Evolutionary conservation across 352 stramenopile species (phyloP), one percentile per base, ranked within the genome.

Genomic region (Globisporangium lucens): DNA sequence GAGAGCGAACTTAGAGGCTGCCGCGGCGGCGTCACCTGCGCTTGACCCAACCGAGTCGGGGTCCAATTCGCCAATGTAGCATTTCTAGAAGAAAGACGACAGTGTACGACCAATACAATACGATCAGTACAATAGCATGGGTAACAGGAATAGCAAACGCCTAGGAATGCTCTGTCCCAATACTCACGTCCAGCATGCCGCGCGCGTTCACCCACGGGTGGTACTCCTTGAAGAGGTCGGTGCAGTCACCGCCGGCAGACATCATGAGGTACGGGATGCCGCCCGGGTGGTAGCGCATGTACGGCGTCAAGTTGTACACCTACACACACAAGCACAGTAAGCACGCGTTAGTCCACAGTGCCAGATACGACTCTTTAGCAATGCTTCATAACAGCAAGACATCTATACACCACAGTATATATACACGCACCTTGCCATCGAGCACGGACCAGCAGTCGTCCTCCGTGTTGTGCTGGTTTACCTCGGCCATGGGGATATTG

Each of bases 201-300:
- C 96, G 87, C 59, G 80, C 85, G 71, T 98, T 99, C 22, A 99
- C 92, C 94, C 96, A 99, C 24, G 79, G 73, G 75, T 99, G 97
- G 74, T 98, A 97, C 73, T 99, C 98, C 67, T 99, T 97, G 78
- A 99, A 99, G 7, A 99, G 75, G 33, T 82, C 82, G 3, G 97
- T 99, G 64, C 85, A 97, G 83, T 99, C 97, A 20, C 83, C 90
- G n/a, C 97, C 97, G 10, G 91, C 94, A 17, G 77, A 78, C 60
- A 90, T 77, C 72, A 98, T 87, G 22, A 99, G 80, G 75, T 98
- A 97, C 24, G 82, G 73, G 53, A 96, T 71, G 30, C 98, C 98
- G n/a, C 98, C 97, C 3, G 98, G 98, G 80, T 99, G 98, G 80
- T 98, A 99, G 63, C 89, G 83, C 59, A 99, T 77, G 84, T 99